A percentile compares a stretch with the other conserved stretches of the same genome.
Conservation (phyloP, 2,329 filamentous ascomycete species). For the Hymenoscyphus fraxineus region DNA sequence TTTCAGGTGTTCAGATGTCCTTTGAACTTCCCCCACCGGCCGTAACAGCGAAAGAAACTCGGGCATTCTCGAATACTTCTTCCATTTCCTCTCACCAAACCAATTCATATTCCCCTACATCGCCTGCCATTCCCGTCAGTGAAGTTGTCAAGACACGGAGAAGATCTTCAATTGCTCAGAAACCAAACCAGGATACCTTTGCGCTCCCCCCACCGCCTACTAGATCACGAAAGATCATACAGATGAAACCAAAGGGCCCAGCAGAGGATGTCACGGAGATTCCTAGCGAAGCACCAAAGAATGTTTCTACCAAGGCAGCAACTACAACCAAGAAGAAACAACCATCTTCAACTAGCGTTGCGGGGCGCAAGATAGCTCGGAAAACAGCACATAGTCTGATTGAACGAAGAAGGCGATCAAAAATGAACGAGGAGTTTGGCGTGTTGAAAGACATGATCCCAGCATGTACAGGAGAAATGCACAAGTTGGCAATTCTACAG, state of each 20-base stretch:
- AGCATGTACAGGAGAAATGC: constrained; percentile 95
- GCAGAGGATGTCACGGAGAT: constrained; percentile 33
- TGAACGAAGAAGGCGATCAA: constrained; percentile 81
- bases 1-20: constrained; percentile 60
- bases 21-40: constrained; percentile 78
- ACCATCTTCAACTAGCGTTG: constrained; percentile 70
- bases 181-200: constrained; percentile 57
- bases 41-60: constrained; percentile 56
- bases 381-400: constrained; percentile 97
- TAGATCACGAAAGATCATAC: constrained; percentile 90
- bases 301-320: constrained; percentile 19
- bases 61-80: constrained; percentile 44
- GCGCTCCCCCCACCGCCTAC: constrained; percentile 88
- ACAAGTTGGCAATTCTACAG: constrained; percentile 93
- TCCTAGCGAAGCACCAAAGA: constrained; percentile 18
- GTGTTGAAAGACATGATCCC: constrained; percentile 94
- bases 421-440: constrained; percentile 98
- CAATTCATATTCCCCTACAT: constrained; percentile 38
- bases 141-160: constrained; percentile 42
- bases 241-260: constrained; percentile 75
- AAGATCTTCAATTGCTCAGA: constrained; percentile 44
- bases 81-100: constrained; percentile 47
- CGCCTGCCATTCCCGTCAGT: constrained; percentile 37
- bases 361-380: constrained; percentile 88
- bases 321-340: constrained; percentile 67